phyloP scores from a whole-genome alignment of 2,329 filamentous ascomycete genomes.

The Botrytis fabae region DNA sequence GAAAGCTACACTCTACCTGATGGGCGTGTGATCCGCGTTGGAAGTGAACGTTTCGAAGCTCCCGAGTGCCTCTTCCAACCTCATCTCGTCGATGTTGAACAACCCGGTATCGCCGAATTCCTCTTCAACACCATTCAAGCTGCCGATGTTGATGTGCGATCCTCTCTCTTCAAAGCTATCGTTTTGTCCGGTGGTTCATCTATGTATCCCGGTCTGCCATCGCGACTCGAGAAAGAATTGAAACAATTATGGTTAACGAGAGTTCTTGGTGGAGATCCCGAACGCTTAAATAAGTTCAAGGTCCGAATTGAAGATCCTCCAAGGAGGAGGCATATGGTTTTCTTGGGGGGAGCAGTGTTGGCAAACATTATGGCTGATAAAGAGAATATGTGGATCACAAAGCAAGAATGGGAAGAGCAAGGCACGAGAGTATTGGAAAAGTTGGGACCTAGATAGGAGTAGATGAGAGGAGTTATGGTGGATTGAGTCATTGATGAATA shows the following conservation, averaged over 20 bases:
- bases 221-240: constrained; percentile 93
- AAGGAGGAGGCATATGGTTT: constrained; percentile 97
- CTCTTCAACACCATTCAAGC: constrained; percentile 98
- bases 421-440: constrained; percentile 84
- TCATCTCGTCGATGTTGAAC: constrained; percentile 95
- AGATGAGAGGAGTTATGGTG: constrained; percentile 10
- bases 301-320: constrained; percentile 98
- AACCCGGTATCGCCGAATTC: constrained; percentile 94
- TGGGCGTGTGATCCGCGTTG: constrained; percentile 91
- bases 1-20: constrained; percentile 98
- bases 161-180: constrained; percentile 94
- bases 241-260: constrained; percentile 98
- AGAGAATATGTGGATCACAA: constrained; percentile 98
- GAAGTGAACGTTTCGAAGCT: constrained; percentile 95
- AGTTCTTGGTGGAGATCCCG: constrained; percentile 86
- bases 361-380: constrained; percentile 99
- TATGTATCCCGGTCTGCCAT: constrained; percentile 98
- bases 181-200: constrained; percentile 94
- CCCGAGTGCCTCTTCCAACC: constrained; percentile 98
- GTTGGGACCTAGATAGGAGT: constrained; percentile 73
- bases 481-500: constrained; percentile 16
- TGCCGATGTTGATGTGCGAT: constrained; percentile 91
- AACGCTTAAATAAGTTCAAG: constrained; percentile 98
- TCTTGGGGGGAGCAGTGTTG: constrained; percentile 91
- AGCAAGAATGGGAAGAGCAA: constrained; percentile 95